These are phyloP conservation scores for Arthrobotrys sphaeroides DNA, from an alignment of 2,329 filamentous ascomycete species.

Conservation along the genomic window DNA sequence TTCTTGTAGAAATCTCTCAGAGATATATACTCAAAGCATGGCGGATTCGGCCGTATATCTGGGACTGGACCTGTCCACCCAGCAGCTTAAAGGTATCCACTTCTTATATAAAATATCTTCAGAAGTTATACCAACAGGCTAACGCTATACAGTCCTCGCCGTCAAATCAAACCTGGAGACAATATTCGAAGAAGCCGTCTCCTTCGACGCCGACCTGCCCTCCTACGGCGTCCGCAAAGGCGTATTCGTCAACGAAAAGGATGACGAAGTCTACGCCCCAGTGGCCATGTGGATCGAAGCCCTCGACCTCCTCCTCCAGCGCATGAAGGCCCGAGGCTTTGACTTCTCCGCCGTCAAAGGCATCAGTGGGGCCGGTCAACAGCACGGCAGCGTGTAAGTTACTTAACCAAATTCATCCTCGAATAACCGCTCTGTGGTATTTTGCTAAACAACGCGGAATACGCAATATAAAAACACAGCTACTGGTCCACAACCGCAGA, in stretches of 20 bases:
- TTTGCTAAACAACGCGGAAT: constrained; percentile 7
- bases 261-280: constrained; percentile 90
- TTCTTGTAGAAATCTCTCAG: no score
- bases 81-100: constrained; percentile 84
- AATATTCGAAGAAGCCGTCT: constrained; percentile 85
- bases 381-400: constrained; percentile 87
- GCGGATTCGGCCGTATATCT: constrained; percentile 73
- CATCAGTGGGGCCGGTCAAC: constrained; percentile 91
- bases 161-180: constrained; percentile 84
- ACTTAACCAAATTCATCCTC: background rate
- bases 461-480: constrained; percentile 20
- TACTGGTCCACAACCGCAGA: constrained; percentile 81
- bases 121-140: constrained; percentile 11
- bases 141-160: constrained; percentile 79
- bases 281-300: constrained; percentile 95
- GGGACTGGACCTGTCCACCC: constrained; percentile 95
- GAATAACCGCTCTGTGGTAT: constrained; percentile 24
- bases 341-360: constrained; percentile 80
- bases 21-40: no score
- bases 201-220: constrained; percentile 86
- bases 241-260: constrained; percentile 80
- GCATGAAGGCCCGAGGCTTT: constrained; percentile 74
- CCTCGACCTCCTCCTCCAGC: constrained; percentile 81
- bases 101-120: background rate
- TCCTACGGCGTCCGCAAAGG: constrained; percentile 87